A percentile compares a stretch with the other conserved stretches of the same genome.
Conservation (phyloP, 257 asterid genomes). For the Leonotis leonurus region DNA sequence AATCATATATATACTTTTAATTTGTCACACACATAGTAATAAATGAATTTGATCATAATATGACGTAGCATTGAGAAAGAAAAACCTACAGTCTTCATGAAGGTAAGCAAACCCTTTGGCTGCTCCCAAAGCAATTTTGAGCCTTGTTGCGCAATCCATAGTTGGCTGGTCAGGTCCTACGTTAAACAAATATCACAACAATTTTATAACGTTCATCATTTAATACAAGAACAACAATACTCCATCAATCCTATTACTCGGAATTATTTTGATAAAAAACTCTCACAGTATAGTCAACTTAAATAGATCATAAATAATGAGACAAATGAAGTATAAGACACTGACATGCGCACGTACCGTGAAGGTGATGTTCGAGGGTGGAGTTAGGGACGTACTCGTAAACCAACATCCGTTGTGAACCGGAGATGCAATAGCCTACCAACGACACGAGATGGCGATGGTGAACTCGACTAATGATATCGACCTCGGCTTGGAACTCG, state of each 20-base stretch:
- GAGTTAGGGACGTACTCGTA: constrained; percentile 47
- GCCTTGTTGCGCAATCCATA: constrained; percentile 42
- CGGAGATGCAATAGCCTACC: constrained; percentile 53
- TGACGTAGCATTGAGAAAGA: no score
- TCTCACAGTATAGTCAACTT: no score
- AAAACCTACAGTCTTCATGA: constrained; percentile 49
- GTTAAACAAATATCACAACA: no score
- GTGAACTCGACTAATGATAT: constrained; percentile 57
- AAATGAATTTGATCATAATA: no score
- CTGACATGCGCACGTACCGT: constrained; percentile 37
- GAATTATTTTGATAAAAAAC: no score
- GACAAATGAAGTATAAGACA: no score
- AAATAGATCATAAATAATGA: no score
- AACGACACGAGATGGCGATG: constrained; percentile 60
- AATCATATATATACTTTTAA: no score
- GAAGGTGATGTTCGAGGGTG: constrained; percentile 55
- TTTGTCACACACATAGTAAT: no score
- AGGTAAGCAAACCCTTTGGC: constrained; percentile 64
- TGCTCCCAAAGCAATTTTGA: constrained; percentile 51
- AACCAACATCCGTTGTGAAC: constrained; percentile 47
- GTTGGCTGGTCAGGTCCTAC: constrained; percentile 32
- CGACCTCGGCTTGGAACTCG: constrained; percentile 65
- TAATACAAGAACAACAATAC: no score
- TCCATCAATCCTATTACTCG: no score
- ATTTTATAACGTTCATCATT: no score